These are phyloP conservation scores for Fusarium clavum DNA, from an alignment of 2,329 filamentous ascomycete genomes.

Conservation along the genomic window DNA sequence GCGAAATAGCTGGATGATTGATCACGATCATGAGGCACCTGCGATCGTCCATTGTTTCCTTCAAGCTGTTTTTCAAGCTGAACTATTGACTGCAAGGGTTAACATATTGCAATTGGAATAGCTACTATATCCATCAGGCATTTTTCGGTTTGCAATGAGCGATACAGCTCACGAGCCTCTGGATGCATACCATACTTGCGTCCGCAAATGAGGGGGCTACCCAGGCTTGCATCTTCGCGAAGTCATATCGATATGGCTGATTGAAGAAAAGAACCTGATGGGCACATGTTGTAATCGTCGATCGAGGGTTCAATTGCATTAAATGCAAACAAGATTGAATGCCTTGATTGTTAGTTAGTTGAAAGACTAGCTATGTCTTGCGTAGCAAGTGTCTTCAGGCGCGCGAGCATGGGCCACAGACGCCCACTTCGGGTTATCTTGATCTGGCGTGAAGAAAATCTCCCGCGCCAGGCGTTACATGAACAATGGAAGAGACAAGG, in stretches of 20 bases:
- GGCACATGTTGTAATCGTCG: conserved; percentile 3
- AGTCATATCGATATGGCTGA: not conserved
- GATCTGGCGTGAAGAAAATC: conserved; percentile 27
- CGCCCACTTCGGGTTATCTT: conserved; percentile 32
- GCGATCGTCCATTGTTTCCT: conserved; percentile 1
- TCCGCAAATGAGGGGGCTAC: conserved; percentile 8
- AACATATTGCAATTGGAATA: conserved; percentile 1
- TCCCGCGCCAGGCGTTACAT: conserved; percentile 25
- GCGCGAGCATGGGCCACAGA: conserved; percentile 24
- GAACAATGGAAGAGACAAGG: conserved; percentile 23
- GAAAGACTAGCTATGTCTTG: conserved; percentile 31
- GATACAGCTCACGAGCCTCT: conserved; percentile 2
- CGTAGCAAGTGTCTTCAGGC: conserved; percentile 29
- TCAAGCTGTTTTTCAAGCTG: not conserved
- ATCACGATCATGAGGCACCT: conserved; percentile 22
- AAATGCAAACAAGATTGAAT: conserved; percentile 3
- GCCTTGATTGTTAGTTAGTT: conserved; percentile 25
- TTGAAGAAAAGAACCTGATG: conserved; percentile 11
- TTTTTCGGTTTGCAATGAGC: not conserved
- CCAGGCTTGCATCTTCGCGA: conserved; percentile 28
- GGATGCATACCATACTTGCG: conserved; percentile 23
- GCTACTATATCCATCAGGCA: not conserved
- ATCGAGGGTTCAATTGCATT: conserved; percentile 27
- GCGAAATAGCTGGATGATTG: conserved; percentile 9
- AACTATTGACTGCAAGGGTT: not conserved